Evolutionary conservation across 2,329 filamentous ascomycete species (phyloP).

Genomic region (Macrophomina pseudophaseolina): DNA sequence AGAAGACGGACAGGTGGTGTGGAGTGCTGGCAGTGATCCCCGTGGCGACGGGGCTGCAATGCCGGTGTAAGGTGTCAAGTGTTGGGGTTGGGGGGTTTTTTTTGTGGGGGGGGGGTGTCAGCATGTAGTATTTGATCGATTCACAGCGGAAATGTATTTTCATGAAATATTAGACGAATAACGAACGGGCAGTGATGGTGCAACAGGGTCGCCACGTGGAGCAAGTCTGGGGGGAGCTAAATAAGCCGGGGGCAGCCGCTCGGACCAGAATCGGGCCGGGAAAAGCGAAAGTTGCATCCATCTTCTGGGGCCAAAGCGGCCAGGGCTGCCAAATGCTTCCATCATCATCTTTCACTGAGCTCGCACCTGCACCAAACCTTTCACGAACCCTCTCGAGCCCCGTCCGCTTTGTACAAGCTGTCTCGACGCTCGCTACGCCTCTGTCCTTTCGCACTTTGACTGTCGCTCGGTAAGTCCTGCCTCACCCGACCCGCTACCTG

Average conservation of each 20-base stretch:
- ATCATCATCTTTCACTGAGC: not conserved
- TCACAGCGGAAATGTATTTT: too few species aligned
- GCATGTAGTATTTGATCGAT: too few species aligned
- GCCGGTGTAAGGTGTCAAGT: constrained; percentile 41
- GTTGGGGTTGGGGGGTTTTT: too few species aligned
- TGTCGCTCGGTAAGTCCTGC: not conserved
- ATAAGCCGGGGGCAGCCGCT: not conserved
- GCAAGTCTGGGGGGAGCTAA: constrained; percentile 2
- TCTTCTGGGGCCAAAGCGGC: not conserved
- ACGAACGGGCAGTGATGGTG: not conserved
- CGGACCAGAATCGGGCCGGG: not conserved
- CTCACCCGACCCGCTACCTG: not conserved
- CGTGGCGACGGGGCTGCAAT: constrained; percentile 81
- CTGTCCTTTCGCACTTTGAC: not conserved
- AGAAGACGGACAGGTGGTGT: constrained; percentile 76
- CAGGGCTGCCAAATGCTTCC: not conserved
- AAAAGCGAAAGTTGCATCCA: not conserved
- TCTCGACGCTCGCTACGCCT: not conserved
- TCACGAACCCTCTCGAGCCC: not conserved
- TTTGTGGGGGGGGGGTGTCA: not conserved
- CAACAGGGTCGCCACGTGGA: constrained; percentile 9
- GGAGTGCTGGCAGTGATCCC: constrained; percentile 87
- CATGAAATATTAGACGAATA: constrained; percentile 1
- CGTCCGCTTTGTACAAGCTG: not conserved
- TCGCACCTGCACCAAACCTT: too few species aligned